Evolutionary conservation across 129 eudicot genomes (phyloP).

Genomic region (Solidago caesia): DNA sequence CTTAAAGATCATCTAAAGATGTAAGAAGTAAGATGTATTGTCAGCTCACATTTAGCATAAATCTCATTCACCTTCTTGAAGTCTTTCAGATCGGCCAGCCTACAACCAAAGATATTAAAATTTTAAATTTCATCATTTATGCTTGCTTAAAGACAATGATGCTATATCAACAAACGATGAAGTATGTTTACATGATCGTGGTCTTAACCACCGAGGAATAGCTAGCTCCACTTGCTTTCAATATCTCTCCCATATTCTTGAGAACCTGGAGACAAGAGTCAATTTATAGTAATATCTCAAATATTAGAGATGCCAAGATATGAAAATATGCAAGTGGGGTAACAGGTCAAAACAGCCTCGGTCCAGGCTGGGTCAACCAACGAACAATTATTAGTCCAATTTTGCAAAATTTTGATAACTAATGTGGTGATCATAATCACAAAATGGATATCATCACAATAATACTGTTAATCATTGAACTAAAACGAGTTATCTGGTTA

Average conservation of each 20-base stretch:
- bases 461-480: too few relatives aligned
- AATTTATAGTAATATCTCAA: neutral
- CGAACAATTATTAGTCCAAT: neutral
- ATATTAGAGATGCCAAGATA: neutral
- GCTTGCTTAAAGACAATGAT: constrained; percentile 8
- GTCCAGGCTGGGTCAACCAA: neutral
- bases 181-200: constrained; percentile 68
- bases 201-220: constrained; percentile 95
- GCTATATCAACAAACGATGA: neutral
- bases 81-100: constrained; percentile 98
- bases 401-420: neutral
- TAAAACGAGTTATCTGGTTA: neutral
- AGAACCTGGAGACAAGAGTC: constrained; percentile 50
- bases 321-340: neutral
- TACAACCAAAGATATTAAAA: constrained; percentile 22
- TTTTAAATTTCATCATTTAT: neutral
- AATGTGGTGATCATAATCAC: neutral
- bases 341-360: neutral
- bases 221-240: constrained; percentile 84
- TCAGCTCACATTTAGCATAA: constrained; percentile 86
- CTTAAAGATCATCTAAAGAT: neutral
- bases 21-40: neutral
- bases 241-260: constrained; percentile 97
- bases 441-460: neutral
- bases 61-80: constrained; percentile 93